Conservation (phyloP, 352 stramenopile species). For the Pythium brassicae region DNA sequence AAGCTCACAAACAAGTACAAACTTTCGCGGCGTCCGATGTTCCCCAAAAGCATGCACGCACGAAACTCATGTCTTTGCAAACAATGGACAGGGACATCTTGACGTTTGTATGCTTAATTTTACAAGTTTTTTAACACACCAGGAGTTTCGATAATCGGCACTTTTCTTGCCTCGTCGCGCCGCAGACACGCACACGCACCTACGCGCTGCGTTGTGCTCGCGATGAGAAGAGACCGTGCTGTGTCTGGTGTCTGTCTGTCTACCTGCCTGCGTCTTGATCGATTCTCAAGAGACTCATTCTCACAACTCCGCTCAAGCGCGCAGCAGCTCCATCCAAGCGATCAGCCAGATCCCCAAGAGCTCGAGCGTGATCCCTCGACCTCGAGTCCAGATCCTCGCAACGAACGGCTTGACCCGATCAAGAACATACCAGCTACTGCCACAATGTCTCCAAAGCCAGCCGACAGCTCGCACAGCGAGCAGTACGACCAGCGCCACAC, state of each 20-base stretch:
- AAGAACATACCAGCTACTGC: background rate
- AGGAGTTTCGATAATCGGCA: background rate
- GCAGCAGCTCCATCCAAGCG: background rate
- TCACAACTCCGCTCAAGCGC: conserved; percentile 1
- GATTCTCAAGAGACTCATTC: conserved; percentile 1
- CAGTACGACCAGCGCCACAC: conserved; percentile 39
- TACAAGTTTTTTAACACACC: background rate
- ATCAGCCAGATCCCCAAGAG: background rate
- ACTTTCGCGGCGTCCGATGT: no score
- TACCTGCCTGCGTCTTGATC: no score
- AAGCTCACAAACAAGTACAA: no score
- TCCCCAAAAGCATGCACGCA: no score
- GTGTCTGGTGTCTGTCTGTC: no score
- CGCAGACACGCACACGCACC: no score
- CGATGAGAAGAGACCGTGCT: no score
- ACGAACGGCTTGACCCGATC: no score
- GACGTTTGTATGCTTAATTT: background rate
- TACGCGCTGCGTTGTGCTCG: background rate
- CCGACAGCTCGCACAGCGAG: background rate
- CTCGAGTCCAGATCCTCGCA: no score
- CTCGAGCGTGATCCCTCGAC: no score
- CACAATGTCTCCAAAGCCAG: conserved; percentile 10
- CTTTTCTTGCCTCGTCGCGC: background rate
- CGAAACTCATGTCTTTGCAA: no score
- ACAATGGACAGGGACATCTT: background rate